Evolutionary conservation across 1,284 basidiomycete species (phyloP), one percentile per base, ranked within the genome.

Genomic region (Laetiporus sulphureus): DNA sequence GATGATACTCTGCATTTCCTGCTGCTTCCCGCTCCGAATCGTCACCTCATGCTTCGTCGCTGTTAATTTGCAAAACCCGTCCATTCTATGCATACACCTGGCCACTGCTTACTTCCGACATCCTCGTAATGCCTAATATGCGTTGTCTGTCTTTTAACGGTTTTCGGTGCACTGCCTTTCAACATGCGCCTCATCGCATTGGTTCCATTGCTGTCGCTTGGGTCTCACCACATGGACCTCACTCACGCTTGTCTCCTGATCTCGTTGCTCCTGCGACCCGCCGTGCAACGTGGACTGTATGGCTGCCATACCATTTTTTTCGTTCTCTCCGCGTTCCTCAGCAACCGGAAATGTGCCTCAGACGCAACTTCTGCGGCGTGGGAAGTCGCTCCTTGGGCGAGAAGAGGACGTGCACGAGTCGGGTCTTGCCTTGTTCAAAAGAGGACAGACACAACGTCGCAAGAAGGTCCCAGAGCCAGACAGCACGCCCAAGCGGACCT

Each of bases 371-470:
- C 67, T 96, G 6, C 77, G 90, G 13, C 76, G 94, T 38, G 93
- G 94, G 15, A 86, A 82, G 58, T 94, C 91, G 5, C 69, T 96
- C 19, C 78, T 96, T 15, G 92, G 71, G 2, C 75, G 93, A 47
- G 93, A 95, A 53, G 75, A 92, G 57, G 90, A 91, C 56, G 73
- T 85, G 15, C 83, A 86, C 45, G 91, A 95, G 62, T 90, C 90
- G 0, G 91, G 91, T 23, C 70, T 96, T 31, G 77, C 84, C 18
- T 70, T 93, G 39, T 92, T 96, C 71, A 91, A 88, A 59, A 79
- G 89, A 32, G 78, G 81, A 10, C 75, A 81, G 12, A 90, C 88
- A 3, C 68, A 90, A 6, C 78, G 85, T 22, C 75, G 87, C 40
- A 87, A 79, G 59, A 73, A 76, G 33, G 55, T 66, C 34, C 50